A percentile compares a stretch with the other conserved stretches of the same genome.
phyloP scores from a whole-genome alignment of 2,329 filamentous ascomycete species.

The Pseudogymnoascus verrucosus region DNA sequence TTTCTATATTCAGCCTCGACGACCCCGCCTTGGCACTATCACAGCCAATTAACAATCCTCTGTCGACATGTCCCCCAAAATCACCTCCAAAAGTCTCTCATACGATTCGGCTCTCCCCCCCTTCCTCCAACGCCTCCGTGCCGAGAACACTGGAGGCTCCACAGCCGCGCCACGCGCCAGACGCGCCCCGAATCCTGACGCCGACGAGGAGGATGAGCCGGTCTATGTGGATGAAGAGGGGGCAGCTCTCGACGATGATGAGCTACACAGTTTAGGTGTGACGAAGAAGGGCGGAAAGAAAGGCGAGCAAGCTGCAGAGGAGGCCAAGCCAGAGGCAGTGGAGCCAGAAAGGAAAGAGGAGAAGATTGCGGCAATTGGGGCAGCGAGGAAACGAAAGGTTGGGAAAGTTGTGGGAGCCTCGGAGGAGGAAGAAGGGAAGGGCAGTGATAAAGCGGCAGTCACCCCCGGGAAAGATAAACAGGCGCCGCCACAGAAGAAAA shows the following conservation, averaged over 20 bases:
- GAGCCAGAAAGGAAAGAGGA: conserved; percentile 25
- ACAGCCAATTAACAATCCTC: background rate
- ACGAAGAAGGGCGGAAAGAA: conserved; percentile 12
- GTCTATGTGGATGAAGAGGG: conserved; percentile 67
- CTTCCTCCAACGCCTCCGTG: conserved; percentile 50
- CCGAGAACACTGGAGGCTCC: conserved; percentile 37
- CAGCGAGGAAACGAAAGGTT: conserved; percentile 46
- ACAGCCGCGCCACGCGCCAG: conserved; percentile 27
- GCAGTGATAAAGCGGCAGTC: conserved; percentile 11
- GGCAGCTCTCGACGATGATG: conserved; percentile 40
- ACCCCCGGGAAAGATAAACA: conserved; percentile 11
- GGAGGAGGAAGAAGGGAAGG: conserved; percentile 13
- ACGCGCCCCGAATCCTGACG: conserved; percentile 51
- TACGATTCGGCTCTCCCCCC: conserved; percentile 55
- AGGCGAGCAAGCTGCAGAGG: conserved; percentile 16
- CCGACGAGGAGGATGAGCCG: conserved; percentile 69
- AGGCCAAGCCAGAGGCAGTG: background rate
- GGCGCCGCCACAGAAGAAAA: conserved; percentile 21
- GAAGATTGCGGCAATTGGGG: conserved; percentile 35
- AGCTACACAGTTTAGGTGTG: background rate
- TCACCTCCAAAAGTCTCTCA: conserved; percentile 62
- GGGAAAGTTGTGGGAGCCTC: conserved; percentile 39
- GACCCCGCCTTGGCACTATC: background rate
- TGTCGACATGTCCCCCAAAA: conserved; percentile 37
- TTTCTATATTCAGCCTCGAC: conserved; percentile 2